These are phyloP conservation scores for Xylaria multiplex DNA, from an alignment of 2,329 filamentous ascomycete species.

Conservation along the genomic window DNA sequence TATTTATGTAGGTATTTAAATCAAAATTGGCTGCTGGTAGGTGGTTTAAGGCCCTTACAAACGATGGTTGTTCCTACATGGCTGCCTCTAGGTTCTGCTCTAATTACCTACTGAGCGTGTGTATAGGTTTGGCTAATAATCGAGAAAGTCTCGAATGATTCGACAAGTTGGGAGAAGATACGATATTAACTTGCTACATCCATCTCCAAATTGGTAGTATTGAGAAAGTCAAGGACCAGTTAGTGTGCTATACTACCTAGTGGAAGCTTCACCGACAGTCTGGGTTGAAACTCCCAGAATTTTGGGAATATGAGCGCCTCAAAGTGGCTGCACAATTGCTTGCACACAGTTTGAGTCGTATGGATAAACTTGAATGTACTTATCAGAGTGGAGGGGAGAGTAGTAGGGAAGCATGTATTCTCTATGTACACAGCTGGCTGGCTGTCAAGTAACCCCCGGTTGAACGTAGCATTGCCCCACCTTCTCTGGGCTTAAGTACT, in stretches of 20 bases:
- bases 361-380: background rate
- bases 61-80: too few relatives aligned
- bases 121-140: too few relatives aligned
- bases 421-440: background rate
- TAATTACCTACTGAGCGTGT: background rate
- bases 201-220: too few relatives aligned
- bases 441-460: background rate
- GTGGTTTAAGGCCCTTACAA: too few relatives aligned
- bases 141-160: too few relatives aligned
- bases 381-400: too few relatives aligned
- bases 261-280: slow-evolving; percentile 6
- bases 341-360: background rate
- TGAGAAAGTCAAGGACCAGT: too few relatives aligned
- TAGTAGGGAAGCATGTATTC: background rate
- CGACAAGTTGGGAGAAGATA: too few relatives aligned
- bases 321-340: slow-evolving; percentile 19
- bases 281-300: background rate
- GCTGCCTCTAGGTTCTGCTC: too few relatives aligned
- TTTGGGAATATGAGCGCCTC: background rate
- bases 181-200: too few relatives aligned
- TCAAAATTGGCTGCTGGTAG: too few relatives aligned
- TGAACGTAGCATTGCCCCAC: slow-evolving; percentile 2
- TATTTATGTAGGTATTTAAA: too few relatives aligned
- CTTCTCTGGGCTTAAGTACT: background rate
- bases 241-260: background rate